A percentile compares a stretch with the other conserved stretches of the same genome.
Evolutionary conservation across 2,329 filamentous ascomycete genomes (phyloP).

Genomic region (Aspergillus flavus): DNA sequence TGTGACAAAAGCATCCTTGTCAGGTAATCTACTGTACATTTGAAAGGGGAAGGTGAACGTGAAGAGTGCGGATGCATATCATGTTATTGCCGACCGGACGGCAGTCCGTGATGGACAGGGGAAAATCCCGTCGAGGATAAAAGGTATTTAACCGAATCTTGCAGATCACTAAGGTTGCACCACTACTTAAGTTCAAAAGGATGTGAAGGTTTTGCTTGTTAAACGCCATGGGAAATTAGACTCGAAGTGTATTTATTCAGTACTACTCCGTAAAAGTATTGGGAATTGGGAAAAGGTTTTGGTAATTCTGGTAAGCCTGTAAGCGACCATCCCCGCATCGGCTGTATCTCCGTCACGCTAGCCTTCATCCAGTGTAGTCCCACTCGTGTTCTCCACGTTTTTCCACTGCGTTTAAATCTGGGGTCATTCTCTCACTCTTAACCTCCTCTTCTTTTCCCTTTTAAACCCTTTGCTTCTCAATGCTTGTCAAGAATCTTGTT

Average conservation of each 20-base stretch:
- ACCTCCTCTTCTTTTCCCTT: conserved; percentile 11
- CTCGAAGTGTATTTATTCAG: background rate
- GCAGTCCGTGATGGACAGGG: conserved; percentile 21
- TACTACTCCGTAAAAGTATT: too few species aligned
- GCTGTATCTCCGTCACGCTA: conserved; percentile 16
- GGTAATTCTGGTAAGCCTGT: background rate
- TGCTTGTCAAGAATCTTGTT: background rate
- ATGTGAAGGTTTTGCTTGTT: background rate
- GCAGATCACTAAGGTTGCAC: background rate
- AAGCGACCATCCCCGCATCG: conserved; percentile 21
- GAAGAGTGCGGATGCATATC: background rate
- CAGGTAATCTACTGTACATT: background rate
- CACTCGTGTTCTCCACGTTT: conserved; percentile 27
- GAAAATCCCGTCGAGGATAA: conserved; percentile 18
- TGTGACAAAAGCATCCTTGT: background rate
- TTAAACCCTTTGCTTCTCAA: conserved; percentile 13
- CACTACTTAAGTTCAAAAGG: too few species aligned
- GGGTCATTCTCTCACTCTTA: conserved; percentile 13
- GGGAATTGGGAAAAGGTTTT: background rate
- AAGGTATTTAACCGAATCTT: conserved; percentile 8
- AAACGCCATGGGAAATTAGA: background rate
- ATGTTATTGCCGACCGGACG: conserved; percentile 11
- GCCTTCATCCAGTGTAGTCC: background rate
- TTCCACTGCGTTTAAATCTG: conserved; percentile 14
- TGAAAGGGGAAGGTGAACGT: background rate